Percentiles rank a stretch among this genome's conserved stretches.
These are phyloP conservation scores for Ceratocystis huliohia DNA, from an alignment of 2,329 filamentous ascomycete species.

Conservation along the genomic window DNA sequence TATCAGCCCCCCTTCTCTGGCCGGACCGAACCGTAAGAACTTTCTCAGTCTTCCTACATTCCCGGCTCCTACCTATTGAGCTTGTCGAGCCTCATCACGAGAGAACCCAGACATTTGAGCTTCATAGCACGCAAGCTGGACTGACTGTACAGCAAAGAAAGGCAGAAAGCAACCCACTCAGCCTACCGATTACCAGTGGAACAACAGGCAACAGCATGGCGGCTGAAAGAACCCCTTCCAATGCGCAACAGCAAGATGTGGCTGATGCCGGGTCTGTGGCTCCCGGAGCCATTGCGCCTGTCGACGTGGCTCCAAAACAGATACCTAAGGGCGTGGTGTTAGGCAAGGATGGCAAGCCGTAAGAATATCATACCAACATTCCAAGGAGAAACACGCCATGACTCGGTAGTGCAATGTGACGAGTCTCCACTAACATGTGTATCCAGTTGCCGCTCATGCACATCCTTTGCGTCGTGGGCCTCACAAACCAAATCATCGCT, in stretches of 20 bases:
- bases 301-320: slow-evolving; percentile 35
- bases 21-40: no score
- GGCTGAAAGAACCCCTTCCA: background rate
- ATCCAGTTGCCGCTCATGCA: slow-evolving; percentile 57
- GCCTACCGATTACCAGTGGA: background rate
- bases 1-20: no score
- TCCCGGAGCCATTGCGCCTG: slow-evolving; percentile 1
- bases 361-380: slow-evolving; percentile 28
- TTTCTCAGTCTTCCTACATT: no score
- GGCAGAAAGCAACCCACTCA: background rate
- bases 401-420: background rate
- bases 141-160: background rate
- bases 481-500: slow-evolving; percentile 38
- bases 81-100: no score
- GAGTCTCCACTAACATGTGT: slow-evolving; percentile 3
- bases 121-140: background rate
- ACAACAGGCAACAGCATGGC: background rate
- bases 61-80: no score
- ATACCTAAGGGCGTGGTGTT: slow-evolving; percentile 61
- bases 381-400: background rate
- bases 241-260: background rate
- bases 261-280: background rate
- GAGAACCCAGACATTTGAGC: background rate
- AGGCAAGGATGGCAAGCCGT: slow-evolving; percentile 77
- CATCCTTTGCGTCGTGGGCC: slow-evolving; percentile 51